Evolutionary conservation across 305 asterid genomes (phyloP).

Genomic region (Salvia sclarea): DNA sequence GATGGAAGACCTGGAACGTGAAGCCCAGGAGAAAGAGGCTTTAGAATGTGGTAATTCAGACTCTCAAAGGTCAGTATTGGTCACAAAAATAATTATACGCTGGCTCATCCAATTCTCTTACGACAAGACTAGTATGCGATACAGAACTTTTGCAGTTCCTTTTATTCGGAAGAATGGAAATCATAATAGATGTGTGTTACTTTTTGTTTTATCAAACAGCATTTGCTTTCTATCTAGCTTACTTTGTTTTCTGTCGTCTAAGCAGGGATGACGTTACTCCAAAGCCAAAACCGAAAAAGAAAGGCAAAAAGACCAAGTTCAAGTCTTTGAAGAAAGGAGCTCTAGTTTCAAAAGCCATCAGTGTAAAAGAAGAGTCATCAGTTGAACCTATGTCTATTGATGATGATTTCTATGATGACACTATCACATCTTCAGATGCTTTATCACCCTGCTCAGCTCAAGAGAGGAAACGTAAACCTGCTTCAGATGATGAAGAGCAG

Average conservation of each 20-base stretch:
- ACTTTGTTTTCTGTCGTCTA: constrained; percentile 32
- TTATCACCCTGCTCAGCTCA: constrained; percentile 58
- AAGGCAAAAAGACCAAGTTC: constrained; percentile 82
- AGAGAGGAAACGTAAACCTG: constrained; percentile 63
- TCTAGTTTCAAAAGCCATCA: constrained; percentile 56
- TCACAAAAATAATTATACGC: constrained; percentile 6
- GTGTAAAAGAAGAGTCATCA: constrained; percentile 61
- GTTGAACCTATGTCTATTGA: constrained; percentile 65
- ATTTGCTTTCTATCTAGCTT: constrained; percentile 12
- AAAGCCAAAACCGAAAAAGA: constrained; percentile 81
- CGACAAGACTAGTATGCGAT: constrained; percentile 13
- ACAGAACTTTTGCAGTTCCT: neutral
- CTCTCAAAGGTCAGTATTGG: constrained; percentile 53
- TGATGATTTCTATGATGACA: constrained; percentile 67
- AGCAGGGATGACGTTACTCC: constrained; percentile 65
- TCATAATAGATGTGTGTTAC: constrained; percentile 2
- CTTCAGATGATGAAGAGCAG: constrained; percentile 57
- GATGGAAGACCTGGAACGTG: constrained; percentile 83
- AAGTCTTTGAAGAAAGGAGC: constrained; percentile 92
- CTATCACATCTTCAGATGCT: constrained; percentile 56
- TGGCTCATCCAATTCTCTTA: neutral
- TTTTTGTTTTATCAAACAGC: constrained; percentile 18
- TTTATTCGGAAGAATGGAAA: constrained; percentile 4
- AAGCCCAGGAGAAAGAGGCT: constrained; percentile 91
- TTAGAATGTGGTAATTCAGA: constrained; percentile 68